phyloP scores from a whole-genome alignment of 2,329 filamentous ascomycete genomes.

The Diaporthe capsici region DNA sequence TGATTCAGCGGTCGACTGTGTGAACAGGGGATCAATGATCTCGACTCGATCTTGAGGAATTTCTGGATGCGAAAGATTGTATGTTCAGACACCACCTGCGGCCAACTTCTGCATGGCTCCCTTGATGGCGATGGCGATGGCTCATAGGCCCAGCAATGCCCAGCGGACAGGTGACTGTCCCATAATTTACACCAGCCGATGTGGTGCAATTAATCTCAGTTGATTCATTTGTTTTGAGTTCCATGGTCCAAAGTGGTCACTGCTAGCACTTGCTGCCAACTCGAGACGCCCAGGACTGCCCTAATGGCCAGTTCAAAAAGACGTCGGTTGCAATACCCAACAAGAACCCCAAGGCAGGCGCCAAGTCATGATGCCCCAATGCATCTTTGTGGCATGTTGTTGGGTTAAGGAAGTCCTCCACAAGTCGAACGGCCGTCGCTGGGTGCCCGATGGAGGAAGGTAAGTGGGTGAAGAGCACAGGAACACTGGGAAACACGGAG shows the following conservation, averaged over 20 bases:
- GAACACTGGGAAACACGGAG: neutral
- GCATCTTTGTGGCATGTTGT: neutral
- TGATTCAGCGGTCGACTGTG: neutral
- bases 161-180: neutral
- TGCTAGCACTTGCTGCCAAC: too few relatives aligned
- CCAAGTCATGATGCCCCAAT: neutral
- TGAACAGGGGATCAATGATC: neutral
- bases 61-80: neutral
- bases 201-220: neutral
- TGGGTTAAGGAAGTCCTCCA: too few relatives aligned
- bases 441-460: neutral
- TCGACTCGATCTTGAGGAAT: neutral
- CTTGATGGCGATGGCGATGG: neutral
- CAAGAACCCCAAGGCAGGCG: neutral
- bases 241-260: too few relatives aligned
- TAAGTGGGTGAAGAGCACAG: neutral
- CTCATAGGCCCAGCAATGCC: neutral
- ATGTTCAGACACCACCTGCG: too few relatives aligned
- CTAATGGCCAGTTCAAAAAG: neutral
- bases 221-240: too few relatives aligned
- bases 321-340: neutral
- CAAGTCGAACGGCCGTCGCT: neutral
- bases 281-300: neutral
- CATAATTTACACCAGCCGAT: neutral
- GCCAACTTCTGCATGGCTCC: neutral